These are phyloP conservation scores for Sphagnum contortum DNA, from an alignment of 225 moss, liverwort and hornwort genomes.

Conservation along the genomic window DNA sequence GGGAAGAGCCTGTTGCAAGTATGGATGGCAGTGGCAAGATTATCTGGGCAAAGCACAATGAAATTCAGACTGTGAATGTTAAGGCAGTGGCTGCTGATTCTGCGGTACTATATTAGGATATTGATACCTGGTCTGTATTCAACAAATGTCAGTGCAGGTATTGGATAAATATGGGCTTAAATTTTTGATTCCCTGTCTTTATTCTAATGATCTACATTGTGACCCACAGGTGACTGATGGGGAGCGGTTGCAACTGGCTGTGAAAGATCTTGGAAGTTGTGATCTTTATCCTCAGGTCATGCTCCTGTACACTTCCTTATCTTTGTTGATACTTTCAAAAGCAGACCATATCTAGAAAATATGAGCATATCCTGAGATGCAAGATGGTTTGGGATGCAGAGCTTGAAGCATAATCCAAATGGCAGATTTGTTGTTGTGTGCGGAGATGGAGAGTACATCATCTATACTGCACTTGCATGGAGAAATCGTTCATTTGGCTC, in stretches of 20 bases:
- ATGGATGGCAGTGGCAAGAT: slow-evolving; percentile 97
- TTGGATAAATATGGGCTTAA: no score
- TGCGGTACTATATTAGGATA: slow-evolving; percentile 42
- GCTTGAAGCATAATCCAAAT: slow-evolving; percentile 90
- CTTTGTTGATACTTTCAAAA: no score
- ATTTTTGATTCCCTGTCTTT: no score
- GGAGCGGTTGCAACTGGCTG: slow-evolving; percentile 86
- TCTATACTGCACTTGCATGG: slow-evolving; percentile 94
- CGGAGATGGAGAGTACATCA: slow-evolving; percentile 94
- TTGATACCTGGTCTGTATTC: no score
- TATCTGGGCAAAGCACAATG: slow-evolving; percentile 97
- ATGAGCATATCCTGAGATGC: no score
- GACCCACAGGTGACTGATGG: slow-evolving; percentile 78
- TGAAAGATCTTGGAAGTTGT: slow-evolving; percentile 97
- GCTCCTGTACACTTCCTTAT: background rate
- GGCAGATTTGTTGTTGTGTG: slow-evolving; percentile 92
- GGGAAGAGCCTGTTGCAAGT: slow-evolving; percentile 96
- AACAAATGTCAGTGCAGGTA: no score
- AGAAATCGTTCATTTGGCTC: slow-evolving; percentile 94
- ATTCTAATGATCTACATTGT: background rate
- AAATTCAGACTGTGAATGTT: slow-evolving; percentile 96
- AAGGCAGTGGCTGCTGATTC: slow-evolving; percentile 90
- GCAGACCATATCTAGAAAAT: no score
- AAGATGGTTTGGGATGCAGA: slow-evolving; percentile 30
- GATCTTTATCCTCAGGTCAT: slow-evolving; percentile 97